Conservation (phyloP, 2,329 filamentous ascomycete species). For the Colletotrichum magnum region DNA sequence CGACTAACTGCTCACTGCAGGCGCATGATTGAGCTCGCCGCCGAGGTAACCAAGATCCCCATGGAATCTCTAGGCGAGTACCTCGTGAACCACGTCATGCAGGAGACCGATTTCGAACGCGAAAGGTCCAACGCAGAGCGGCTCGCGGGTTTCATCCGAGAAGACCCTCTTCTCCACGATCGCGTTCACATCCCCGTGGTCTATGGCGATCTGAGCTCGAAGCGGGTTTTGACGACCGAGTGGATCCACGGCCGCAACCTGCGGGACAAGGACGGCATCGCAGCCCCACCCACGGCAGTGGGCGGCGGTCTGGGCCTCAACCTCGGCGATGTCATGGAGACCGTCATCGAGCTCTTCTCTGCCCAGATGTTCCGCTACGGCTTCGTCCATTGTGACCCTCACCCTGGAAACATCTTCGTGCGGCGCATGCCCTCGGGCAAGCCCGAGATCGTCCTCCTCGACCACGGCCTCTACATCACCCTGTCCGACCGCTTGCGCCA, state of each 20-base stretch:
- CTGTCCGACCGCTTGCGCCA: constrained; percentile 75
- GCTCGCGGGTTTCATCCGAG: constrained; percentile 68
- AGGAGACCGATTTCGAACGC: constrained; percentile 78
- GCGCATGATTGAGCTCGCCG: constrained; percentile 40
- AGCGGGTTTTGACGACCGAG: constrained; percentile 78
- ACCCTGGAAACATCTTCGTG: constrained; percentile 77
- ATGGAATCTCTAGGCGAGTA: constrained; percentile 77
- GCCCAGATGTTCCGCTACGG: constrained; percentile 82
- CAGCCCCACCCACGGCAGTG: constrained; percentile 63
- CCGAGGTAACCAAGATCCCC: constrained; percentile 69
- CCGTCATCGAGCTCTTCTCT: constrained; percentile 60
- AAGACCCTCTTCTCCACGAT: constrained; percentile 71
- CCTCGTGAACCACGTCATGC: constrained; percentile 73
- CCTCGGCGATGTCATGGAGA: constrained; percentile 54
- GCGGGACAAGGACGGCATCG: constrained; percentile 77
- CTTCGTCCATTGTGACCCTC: constrained; percentile 77
- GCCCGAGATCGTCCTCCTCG: constrained; percentile 76
- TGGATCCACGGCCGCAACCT: constrained; percentile 79
- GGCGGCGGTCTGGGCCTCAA: constrained; percentile 70
- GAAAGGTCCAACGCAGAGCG: constrained; percentile 74
- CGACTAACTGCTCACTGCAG: neutral
- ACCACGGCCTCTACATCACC: constrained; percentile 78
- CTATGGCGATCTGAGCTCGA: constrained; percentile 70
- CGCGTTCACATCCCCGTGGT: constrained; percentile 77
- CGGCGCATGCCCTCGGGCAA: constrained; percentile 65